phyloP scores from a whole-genome alignment of 2,329 filamentous ascomycete species.

The Ilyonectria sp. region DNA sequence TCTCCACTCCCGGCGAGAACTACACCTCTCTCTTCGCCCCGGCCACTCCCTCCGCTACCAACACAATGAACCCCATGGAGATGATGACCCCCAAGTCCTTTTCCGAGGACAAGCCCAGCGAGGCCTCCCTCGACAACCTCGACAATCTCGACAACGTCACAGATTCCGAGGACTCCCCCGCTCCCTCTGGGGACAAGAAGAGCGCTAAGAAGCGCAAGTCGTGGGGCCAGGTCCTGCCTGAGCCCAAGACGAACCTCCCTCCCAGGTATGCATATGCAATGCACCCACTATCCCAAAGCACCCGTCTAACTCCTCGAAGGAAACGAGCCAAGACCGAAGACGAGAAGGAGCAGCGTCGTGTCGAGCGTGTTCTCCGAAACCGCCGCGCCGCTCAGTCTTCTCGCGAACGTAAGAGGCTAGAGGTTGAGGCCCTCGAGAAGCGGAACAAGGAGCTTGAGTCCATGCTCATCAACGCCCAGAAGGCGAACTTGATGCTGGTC shows the following conservation, averaged over 20 bases:
- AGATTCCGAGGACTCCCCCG: conserved; percentile 38
- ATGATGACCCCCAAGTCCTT: conserved; percentile 65
- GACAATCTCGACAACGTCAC: conserved; percentile 30
- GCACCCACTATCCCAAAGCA: not conserved
- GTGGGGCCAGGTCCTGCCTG: conserved; percentile 96
- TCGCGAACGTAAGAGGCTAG: conserved; percentile 88
- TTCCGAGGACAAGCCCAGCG: conserved; percentile 48
- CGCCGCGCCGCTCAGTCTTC: conserved; percentile 97
- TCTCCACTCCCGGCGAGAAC: conserved; percentile 65
- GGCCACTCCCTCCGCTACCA: conserved; percentile 49
- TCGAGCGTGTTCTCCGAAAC: conserved; percentile 97
- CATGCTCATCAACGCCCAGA: conserved; percentile 72
- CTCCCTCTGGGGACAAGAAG: conserved; percentile 71
- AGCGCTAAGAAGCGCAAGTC: conserved; percentile 95
- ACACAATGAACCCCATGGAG: conserved; percentile 62
- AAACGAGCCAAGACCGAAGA: conserved; percentile 99
- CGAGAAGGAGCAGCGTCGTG: conserved; percentile 97
- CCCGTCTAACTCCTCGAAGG: conserved; percentile 60
- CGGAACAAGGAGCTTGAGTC: conserved; percentile 80
- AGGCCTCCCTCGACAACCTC: conserved; percentile 17
- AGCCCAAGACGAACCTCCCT: conserved; percentile 96
- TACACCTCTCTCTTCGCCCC: conserved; percentile 65
- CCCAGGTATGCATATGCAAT: conserved; percentile 74
- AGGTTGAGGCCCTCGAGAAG: conserved; percentile 89
- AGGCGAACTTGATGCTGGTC: conserved; percentile 63